phyloP scores from a whole-genome alignment of 225 moss, liverwort and hornwort genomes.

The Thuidium tamariscinum region DNA sequence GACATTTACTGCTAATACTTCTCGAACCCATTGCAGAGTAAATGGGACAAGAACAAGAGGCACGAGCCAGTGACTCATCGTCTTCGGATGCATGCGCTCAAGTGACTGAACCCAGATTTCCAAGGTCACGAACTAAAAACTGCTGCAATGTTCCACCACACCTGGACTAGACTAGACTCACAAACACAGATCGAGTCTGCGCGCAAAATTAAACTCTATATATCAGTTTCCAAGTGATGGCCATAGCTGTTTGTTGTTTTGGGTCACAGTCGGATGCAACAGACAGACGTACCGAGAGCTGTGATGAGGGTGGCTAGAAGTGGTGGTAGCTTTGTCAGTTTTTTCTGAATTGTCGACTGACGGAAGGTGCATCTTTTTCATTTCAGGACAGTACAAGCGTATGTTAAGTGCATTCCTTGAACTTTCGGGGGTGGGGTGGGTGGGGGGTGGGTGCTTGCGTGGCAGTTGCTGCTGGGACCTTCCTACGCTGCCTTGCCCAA shows the following conservation, averaged over 20 bases:
- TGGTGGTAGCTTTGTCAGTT: no score
- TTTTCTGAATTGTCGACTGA: no score
- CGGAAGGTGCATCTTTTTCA: no score
- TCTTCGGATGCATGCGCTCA: neutral
- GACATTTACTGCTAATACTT: neutral
- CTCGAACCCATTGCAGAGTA: neutral
- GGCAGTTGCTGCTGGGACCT: no score
- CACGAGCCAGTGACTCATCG: neutral
- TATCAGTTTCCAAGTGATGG: neutral
- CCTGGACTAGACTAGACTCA: neutral
- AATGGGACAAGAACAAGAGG: neutral
- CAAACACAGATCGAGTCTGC: neutral
- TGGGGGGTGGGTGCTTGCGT: no score
- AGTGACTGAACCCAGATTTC: neutral
- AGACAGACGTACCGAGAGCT: no score
- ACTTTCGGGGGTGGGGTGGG: no score
- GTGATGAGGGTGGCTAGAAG: no score
- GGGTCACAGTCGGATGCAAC: no score
- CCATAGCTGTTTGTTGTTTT: neutral
- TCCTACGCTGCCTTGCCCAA: no score
- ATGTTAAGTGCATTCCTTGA: no score
- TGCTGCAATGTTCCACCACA: neutral
- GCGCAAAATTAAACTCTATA: neutral
- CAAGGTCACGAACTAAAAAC: neutral
- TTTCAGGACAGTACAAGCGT: no score